These are phyloP conservation scores for Hymenotorrendiella dingleyae DNA, from an alignment of 2,329 filamentous ascomycete genomes.

Conservation along the genomic window DNA sequence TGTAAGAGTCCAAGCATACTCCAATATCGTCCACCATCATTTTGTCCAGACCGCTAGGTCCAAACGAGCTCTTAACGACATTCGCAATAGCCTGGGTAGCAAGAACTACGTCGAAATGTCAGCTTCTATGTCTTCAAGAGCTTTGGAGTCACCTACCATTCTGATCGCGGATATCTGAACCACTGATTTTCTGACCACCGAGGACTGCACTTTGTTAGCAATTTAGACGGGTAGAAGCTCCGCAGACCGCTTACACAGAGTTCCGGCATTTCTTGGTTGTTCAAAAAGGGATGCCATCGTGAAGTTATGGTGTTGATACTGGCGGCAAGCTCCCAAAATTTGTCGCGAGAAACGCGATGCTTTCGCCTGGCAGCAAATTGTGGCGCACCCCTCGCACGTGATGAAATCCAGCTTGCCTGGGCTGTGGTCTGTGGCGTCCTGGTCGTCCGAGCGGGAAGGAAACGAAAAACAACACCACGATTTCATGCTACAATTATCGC, in stretches of 20 bases:
- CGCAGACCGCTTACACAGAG: slow-evolving; percentile 59
- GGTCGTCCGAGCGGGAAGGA: too few species aligned
- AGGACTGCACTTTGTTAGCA: slow-evolving; percentile 54
- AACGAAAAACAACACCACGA: too few species aligned
- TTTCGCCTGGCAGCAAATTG: background rate
- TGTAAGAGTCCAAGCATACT: slow-evolving; percentile 44
- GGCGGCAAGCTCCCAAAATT: slow-evolving; percentile 1
- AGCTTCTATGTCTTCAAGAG: slow-evolving; percentile 9
- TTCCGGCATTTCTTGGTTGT: slow-evolving; percentile 85
- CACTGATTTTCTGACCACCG: slow-evolving; percentile 95
- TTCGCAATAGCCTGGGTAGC: slow-evolving; percentile 97
- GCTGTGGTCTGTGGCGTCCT: too few species aligned
- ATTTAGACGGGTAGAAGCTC: background rate
- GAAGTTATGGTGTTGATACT: slow-evolving; percentile 16
- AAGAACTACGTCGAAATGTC: slow-evolving; percentile 52
- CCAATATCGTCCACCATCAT: slow-evolving; percentile 99
- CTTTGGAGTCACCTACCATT: slow-evolving; percentile 57
- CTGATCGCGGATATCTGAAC: slow-evolving; percentile 92
- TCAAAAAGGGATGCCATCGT: slow-evolving; percentile 93
- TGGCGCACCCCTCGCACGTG: background rate
- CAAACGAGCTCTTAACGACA: slow-evolving; percentile 98
- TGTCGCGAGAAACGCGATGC: background rate
- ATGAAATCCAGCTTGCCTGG: too few species aligned
- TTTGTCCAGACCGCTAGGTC: slow-evolving; percentile 94
- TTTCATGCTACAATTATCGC: too few species aligned